These are phyloP conservation scores for Nemania sp. DNA, from an alignment of 2,329 filamentous ascomycete genomes.

Conservation along the genomic window DNA sequence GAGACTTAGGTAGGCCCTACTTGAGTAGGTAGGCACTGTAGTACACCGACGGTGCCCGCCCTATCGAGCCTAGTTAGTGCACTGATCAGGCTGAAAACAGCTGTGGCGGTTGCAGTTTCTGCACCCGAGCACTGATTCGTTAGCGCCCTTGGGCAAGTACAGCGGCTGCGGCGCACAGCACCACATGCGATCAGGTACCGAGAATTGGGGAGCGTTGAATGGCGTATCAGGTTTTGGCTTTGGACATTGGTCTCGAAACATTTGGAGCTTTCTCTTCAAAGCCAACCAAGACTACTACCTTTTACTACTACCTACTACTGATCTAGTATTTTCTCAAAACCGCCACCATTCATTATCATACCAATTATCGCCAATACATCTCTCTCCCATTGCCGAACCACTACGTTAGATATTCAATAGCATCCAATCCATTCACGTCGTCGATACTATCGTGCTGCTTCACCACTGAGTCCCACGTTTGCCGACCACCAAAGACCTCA, in stretches of 20 bases:
- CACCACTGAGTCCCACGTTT: too few species aligned
- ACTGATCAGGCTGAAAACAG: not conserved
- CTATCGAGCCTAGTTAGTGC: too few species aligned
- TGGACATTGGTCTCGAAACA: conserved; percentile 34
- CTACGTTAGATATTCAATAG: not conserved
- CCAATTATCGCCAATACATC: not conserved
- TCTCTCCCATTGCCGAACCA: not conserved
- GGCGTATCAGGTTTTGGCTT: conserved; percentile 22
- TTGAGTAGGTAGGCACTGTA: too few species aligned
- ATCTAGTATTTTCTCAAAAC: conserved; percentile 12
- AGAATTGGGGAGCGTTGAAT: conserved; percentile 16
- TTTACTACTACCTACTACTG: too few species aligned
- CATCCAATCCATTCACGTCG: conserved; percentile 1
- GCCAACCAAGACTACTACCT: conserved; percentile 22
- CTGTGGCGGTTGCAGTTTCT: not conserved
- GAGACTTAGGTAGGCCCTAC: too few species aligned
- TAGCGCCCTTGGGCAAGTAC: conserved; percentile 14
- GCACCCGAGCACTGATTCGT: conserved; percentile 12
- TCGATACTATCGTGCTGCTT: conserved; percentile 2
- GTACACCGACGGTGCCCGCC: too few species aligned
- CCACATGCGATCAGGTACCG: conserved; percentile 14
- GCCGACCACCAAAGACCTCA: too few species aligned
- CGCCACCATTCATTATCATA: conserved; percentile 10
- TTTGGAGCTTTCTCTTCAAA: conserved; percentile 32
- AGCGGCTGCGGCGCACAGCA: not conserved